phyloP scores from a whole-genome alignment of 2,329 filamentous ascomycete genomes.

The Trichoderma arundinaceum region DNA sequence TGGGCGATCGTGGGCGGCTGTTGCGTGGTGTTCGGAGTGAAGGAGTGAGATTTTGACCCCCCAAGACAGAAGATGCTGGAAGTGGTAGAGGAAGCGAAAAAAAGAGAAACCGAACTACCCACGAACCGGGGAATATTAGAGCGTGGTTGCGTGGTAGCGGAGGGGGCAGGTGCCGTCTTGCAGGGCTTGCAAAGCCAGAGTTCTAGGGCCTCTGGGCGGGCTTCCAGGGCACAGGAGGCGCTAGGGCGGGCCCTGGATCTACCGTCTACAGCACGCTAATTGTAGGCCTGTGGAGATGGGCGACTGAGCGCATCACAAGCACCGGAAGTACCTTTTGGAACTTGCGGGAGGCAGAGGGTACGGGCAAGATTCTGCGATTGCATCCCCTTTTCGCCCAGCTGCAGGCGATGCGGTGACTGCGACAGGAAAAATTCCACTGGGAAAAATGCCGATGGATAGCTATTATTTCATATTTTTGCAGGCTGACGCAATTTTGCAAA shows the following conservation, averaged over 20 bases:
- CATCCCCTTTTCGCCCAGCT: too few relatives aligned
- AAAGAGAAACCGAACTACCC: conserved; percentile 31
- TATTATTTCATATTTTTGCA: too few relatives aligned
- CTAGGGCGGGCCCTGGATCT: conserved; percentile 33
- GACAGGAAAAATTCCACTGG: too few relatives aligned
- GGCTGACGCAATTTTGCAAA: too few relatives aligned
- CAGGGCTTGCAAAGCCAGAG: conserved; percentile 21
- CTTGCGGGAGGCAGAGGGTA: not conserved
- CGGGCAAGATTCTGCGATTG: too few relatives aligned
- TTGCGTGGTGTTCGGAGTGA: conserved; percentile 22
- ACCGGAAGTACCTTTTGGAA: conserved; percentile 5
- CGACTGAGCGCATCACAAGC: conserved; percentile 8
- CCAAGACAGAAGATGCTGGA: conserved; percentile 29
- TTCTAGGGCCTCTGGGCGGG: conserved; percentile 27
- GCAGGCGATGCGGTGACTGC: too few relatives aligned
- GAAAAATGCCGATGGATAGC: too few relatives aligned
- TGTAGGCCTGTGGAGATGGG: conserved; percentile 22
- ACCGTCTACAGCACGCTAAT: conserved; percentile 31
- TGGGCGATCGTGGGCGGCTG: not conserved
- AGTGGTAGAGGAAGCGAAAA: conserved; percentile 25
- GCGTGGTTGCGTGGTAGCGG: conserved; percentile 7
- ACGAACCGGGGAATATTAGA: conserved; percentile 31
- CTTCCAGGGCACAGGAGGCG: conserved; percentile 32
- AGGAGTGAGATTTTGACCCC: conserved; percentile 31
- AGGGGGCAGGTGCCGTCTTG: conserved; percentile 22